These are phyloP conservation scores for Usnea hakonensis DNA, from an alignment of 495 filamentous ascomycete genomes.

Conservation along the genomic window DNA sequence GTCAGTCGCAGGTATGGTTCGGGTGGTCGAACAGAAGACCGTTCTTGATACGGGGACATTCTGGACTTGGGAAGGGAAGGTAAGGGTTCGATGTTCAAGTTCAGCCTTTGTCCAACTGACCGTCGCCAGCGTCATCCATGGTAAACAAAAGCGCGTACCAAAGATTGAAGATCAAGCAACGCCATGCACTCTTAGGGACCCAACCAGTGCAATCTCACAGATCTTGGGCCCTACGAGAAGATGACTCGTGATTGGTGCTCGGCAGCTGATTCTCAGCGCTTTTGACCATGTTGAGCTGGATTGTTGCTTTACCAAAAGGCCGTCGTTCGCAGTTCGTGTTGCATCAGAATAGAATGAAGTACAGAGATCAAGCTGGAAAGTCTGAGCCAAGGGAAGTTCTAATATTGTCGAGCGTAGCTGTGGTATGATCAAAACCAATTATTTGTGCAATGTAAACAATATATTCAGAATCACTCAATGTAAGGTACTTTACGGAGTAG, in stretches of 20 bases:
- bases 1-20: conserved; percentile 43
- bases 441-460: too few species aligned
- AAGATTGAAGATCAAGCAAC: background rate
- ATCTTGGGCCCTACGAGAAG: background rate
- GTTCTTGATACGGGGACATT: conserved; percentile 44
- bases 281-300: background rate
- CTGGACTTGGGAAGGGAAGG: conserved; percentile 48
- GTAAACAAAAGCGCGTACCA: background rate
- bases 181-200: background rate
- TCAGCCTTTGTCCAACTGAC: background rate
- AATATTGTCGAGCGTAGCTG: too few species aligned
- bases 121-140: conserved; percentile 10
- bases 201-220: too few species aligned
- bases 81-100: conserved; percentile 10
- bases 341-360: too few species aligned
- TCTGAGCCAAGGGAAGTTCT: too few species aligned
- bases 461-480: too few species aligned
- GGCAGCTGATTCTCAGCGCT: background rate
- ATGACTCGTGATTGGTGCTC: background rate
- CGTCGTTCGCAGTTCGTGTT: too few species aligned
- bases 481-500: too few species aligned
- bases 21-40: conserved; percentile 42
- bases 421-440: too few species aligned
- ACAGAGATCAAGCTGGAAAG: too few species aligned
- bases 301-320: too few species aligned